Evolutionary conservation across 768 basidiomycete genomes (phyloP), one percentile per base, ranked within the genome.

Genomic region (Cyathus striatus): DNA sequence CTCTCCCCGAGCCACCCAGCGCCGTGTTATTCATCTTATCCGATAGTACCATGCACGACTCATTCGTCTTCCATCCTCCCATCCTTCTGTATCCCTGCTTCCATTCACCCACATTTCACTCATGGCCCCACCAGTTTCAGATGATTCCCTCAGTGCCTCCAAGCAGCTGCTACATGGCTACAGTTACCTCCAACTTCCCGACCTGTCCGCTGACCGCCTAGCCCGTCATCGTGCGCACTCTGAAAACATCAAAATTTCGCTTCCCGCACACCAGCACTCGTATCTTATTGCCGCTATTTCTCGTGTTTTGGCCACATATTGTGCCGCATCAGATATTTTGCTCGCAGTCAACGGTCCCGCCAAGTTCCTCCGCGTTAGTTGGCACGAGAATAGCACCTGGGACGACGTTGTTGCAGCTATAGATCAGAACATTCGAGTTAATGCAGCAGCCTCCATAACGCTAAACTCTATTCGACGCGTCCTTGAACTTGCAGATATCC

Each of bases 171-270:
- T 65, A 9, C 49, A 58, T 16, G 62, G 55, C 14, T 65, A 62
- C 43, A 55, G 52, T 22, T 52, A 52, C 36, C 41, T 59, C 32
- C 54, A 64, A 46, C 61, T 59, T 56, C 64, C 62, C 14, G 56
- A 64, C 34, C 57, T 65, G 9, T 55, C 64, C 26, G 54, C 53
- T 21, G 42, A 53, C 30, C 61, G 64, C 27, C 38, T 24, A 21
- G 57, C 61, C 5, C 21, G 23, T 4, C 33, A 50, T 30, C 13
- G 30, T 33, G 23, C 34, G 3, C 44, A 60, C 24, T 32, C 35
- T 22, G 25, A 49, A 10, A 10, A 18, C 43, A 44, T 7, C 32
- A 49, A 32, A 16, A 20, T n/a, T 32, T 54, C 2, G 13, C 34
- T 25, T 10, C 22, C 22, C 39, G 42, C 39, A 23, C 23, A 42